Evolutionary conservation across 257 asterid species (phyloP).

Genomic region (Solanum boliviense): DNA sequence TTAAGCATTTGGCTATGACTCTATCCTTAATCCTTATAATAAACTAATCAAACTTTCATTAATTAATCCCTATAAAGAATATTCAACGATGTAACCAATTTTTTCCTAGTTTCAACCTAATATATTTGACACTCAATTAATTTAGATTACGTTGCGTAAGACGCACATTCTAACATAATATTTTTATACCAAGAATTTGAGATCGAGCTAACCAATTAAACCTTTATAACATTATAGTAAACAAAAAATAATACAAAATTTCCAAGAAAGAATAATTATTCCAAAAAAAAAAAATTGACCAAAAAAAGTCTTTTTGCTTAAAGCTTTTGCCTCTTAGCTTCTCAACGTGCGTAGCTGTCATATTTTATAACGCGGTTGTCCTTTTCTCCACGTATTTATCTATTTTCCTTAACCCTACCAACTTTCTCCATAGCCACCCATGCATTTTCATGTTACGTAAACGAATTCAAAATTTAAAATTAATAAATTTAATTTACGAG

Average conservation of each 20-base stretch:
- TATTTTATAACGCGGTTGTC: constrained; percentile 10
- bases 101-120: no score
- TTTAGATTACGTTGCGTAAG: no score
- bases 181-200: background rate
- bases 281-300: background rate
- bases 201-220: background rate
- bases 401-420: background rate
- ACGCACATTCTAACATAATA: accelerated
- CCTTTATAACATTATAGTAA: background rate
- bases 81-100: no score
- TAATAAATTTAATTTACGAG: background rate
- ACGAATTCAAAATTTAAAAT: background rate
- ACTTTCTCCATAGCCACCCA: background rate
- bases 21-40: background rate
- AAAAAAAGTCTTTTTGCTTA: background rate
- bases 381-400: constrained; percentile 10
- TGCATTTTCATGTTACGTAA: background rate
- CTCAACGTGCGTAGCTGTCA: background rate
- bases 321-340: background rate
- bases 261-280: background rate
- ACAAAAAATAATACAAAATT: background rate
- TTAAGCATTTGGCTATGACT: background rate
- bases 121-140: background rate
- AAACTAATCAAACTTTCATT: background rate
- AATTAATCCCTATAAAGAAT: no score